phyloP scores from a whole-genome alignment of 495 filamentous ascomycete species.

The Jackrogersella minutella region DNA sequence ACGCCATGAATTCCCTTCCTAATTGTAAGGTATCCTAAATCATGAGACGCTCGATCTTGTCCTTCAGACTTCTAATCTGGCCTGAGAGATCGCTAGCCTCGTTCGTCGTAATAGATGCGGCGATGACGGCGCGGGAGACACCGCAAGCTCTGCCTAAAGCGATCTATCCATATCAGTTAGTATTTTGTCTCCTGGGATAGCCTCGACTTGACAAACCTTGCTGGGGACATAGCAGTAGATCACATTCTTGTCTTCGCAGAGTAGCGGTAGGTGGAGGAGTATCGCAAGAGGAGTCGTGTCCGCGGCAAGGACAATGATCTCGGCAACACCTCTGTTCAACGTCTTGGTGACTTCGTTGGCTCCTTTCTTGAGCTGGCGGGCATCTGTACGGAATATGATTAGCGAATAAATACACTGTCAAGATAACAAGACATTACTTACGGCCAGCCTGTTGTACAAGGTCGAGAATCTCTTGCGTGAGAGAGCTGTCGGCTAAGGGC shows the following conservation, averaged over 20 bases:
- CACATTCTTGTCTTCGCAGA: slow-evolving; percentile 83
- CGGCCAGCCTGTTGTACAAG: slow-evolving; percentile 83
- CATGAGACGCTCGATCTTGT: slow-evolving; percentile 95
- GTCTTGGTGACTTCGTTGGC: slow-evolving; percentile 61
- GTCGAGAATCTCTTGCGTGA: slow-evolving; percentile 84
- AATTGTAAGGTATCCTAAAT: slow-evolving; percentile 68
- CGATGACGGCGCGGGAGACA: slow-evolving; percentile 86
- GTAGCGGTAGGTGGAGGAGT: slow-evolving; percentile 88
- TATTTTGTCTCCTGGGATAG: slow-evolving; percentile 6
- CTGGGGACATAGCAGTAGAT: slow-evolving; percentile 75
- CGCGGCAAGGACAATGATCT: slow-evolving; percentile 87
- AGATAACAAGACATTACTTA: slow-evolving; percentile 24
- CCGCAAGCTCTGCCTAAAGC: slow-evolving; percentile 85
- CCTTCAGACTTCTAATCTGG: slow-evolving; percentile 86
- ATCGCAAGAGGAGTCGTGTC: slow-evolving; percentile 89
- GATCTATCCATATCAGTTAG: slow-evolving; percentile 47
- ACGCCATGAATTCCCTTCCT: slow-evolving; percentile 23
- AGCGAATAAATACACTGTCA: not conserved
- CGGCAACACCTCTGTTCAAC: slow-evolving; percentile 70
- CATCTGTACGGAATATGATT: slow-evolving; percentile 54
- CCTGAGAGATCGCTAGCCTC: slow-evolving; percentile 86
- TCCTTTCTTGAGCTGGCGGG: slow-evolving; percentile 89
- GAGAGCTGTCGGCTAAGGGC: slow-evolving; percentile 83
- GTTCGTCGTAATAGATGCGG: slow-evolving; percentile 88
- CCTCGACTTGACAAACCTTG: slow-evolving; percentile 45